Percentiles rank a stretch among this genome's conserved stretches.
These are phyloP conservation scores for Alloascoidea hylecoeti DNA, from an alignment of 805 yeast species.

Conservation along the genomic window DNA sequence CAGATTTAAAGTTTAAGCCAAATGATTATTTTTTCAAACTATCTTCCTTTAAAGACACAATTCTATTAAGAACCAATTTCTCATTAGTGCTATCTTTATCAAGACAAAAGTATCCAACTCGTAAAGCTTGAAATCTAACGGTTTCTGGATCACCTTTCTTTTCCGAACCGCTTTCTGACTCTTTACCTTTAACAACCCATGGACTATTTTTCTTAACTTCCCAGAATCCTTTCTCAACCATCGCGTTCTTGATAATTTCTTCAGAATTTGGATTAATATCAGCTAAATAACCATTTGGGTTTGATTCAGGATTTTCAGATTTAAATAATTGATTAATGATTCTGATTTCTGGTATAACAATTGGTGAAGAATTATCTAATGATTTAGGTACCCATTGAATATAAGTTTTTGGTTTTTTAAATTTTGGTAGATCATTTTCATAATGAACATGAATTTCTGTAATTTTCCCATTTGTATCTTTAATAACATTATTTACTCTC, in stretches of 20 bases:
- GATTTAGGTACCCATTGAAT: slow-evolving; percentile 92
- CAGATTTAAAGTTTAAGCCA: not conserved
- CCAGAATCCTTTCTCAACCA: slow-evolving; percentile 66
- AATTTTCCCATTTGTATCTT: slow-evolving; percentile 47
- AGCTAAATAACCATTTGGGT: slow-evolving; percentile 78
- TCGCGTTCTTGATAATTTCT: slow-evolving; percentile 43
- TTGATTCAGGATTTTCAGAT: slow-evolving; percentile 79
- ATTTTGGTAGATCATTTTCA: slow-evolving; percentile 41
- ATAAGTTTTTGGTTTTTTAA: slow-evolving; percentile 82
- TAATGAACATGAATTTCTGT: slow-evolving; percentile 66
- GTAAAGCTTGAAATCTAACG: slow-evolving; percentile 94
- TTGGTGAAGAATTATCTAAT: slow-evolving; percentile 44
- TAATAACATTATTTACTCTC: slow-evolving; percentile 53
- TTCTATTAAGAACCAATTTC: slow-evolving; percentile 67
- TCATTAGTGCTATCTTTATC: slow-evolving; percentile 63
- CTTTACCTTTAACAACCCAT: slow-evolving; percentile 39
- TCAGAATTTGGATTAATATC: slow-evolving; percentile 79
- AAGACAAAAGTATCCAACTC: slow-evolving; percentile 91
- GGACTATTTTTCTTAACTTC: slow-evolving; percentile 64
- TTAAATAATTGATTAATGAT: slow-evolving; percentile 78
- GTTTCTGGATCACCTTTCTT: slow-evolving; percentile 51
- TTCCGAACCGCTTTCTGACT: slow-evolving; percentile 55
- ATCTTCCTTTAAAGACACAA: slow-evolving; percentile 88
- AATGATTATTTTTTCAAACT: slow-evolving; percentile 12
- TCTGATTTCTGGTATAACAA: slow-evolving; percentile 62